Base-by-base conservation (phyloP, 441 rosid species). In the Croton laevigatus region DNA sequence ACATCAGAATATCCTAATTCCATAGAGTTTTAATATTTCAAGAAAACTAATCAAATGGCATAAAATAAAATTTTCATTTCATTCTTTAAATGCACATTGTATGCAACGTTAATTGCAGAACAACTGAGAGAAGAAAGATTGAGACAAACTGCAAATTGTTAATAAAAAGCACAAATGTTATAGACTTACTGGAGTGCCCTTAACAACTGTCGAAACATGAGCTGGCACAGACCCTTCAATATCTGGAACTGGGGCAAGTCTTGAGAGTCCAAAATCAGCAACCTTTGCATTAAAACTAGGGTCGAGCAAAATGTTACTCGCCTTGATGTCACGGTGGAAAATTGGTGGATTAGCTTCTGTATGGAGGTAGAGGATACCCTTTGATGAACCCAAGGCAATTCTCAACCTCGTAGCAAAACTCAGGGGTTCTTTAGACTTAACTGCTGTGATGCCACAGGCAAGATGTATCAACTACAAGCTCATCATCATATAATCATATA, bases 311-410 rank as follows among this genome's bases (percentile, higher is more conserved):
- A 96, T 96, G 84, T 93, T 96, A 83, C 90, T 91, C 51, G 99
- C 98, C 81, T 96, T 96, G 80, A 96, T 91, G 79, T 96, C 98
- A 8, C 98, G 84, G 78, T 96, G 97, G 73, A 91, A 93, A 73
- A 96, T 84, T 19, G 99, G 98, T 65, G 99, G 99, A 75, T 96
- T 75, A 27, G 98, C 99, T 89, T 96, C 99, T 2, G 90, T 87
- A 66, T 96, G 98, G 14, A 96, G 85, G 79, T 93, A 96, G 59
- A 90, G 81, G 72, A 93, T 91, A 59, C 99, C 98, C 78, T 82
- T 96, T 48, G 99, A 87, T 55, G 98, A 89, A 65, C 87, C 97
- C 68, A 90, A 60, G 44, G 98, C 91, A 76, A 87, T 71, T 70
- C 88, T 78, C 84, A 87, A 38, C 73, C 99, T 87, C 89, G 74